Conservation (phyloP, 2,329 filamentous ascomycete species). For the Colletotrichum chrysophilum region DNA sequence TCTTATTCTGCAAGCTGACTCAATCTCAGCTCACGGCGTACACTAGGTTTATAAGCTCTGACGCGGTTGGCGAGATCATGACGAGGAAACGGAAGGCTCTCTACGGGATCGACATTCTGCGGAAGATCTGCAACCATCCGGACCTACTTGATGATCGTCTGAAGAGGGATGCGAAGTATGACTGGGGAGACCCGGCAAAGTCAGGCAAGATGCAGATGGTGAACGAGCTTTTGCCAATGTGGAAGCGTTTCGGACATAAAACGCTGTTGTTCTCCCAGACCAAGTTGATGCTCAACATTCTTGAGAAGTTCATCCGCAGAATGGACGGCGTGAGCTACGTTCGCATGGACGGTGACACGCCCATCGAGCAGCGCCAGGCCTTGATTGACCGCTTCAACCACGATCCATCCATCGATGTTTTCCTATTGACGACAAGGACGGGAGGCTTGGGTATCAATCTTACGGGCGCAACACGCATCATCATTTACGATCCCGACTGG, state of each 20-base stretch:
- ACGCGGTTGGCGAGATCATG: constrained; percentile 85
- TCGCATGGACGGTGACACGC: constrained; percentile 92
- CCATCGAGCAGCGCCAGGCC: constrained; percentile 84
- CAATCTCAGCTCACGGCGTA: constrained; percentile 81
- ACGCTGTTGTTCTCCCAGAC: constrained; percentile 92
- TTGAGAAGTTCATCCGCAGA: constrained; percentile 78
- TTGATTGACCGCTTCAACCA: constrained; percentile 95
- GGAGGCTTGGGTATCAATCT: constrained; percentile 93
- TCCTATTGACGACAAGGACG: constrained; percentile 93
- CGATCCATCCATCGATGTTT: constrained; percentile 79
- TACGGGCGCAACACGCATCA: constrained; percentile 92
- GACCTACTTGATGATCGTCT: constrained; percentile 75
- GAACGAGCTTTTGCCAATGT: constrained; percentile 83
- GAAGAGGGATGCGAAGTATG: constrained; percentile 65
- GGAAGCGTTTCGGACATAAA: constrained; percentile 91
- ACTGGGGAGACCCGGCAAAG: constrained; percentile 78
- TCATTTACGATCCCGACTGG: constrained; percentile 99
- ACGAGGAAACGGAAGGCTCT: constrained; percentile 78
- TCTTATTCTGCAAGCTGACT: constrained; percentile 93
- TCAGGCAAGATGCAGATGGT: constrained; percentile 98
- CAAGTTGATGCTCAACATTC: constrained; percentile 92
- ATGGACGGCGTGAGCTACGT: constrained; percentile 76
- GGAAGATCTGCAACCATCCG: constrained; percentile 98
- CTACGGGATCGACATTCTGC: constrained; percentile 87
- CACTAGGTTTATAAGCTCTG: constrained; percentile 78